phyloP scores from a whole-genome alignment of 2,329 filamentous ascomycete genomes.

The Rutstroemia sydowiana region DNA sequence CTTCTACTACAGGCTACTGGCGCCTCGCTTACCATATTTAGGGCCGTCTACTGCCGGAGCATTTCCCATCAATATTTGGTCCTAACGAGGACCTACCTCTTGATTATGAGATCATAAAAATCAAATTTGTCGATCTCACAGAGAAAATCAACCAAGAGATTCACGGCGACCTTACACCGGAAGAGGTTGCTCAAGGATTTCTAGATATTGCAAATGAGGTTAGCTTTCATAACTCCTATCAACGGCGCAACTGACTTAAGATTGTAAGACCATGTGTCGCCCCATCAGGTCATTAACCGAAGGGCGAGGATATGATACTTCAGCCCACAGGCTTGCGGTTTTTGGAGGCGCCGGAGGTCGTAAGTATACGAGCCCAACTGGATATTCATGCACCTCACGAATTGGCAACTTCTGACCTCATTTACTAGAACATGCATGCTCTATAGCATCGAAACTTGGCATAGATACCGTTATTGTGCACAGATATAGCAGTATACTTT shows the following conservation, averaged over 20 bases:
- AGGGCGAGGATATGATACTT: constrained; percentile 83
- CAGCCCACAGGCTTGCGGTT: constrained; percentile 76
- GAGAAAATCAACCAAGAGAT: constrained; percentile 68
- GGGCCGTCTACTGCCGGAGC: constrained; percentile 74
- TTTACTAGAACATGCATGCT: constrained; percentile 50
- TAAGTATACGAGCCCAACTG: constrained; percentile 56
- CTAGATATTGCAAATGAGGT: constrained; percentile 74
- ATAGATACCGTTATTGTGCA: constrained; percentile 59
- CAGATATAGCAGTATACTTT: constrained; percentile 78
- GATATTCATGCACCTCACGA: constrained; percentile 39
- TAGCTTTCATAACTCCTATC: neutral
- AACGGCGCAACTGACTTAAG: neutral
- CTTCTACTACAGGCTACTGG: neutral
- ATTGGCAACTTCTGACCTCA: neutral
- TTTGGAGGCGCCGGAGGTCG: constrained; percentile 77
- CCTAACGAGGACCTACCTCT: constrained; percentile 48
- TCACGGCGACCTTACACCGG: constrained; percentile 48
- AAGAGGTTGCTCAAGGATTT: constrained; percentile 50
- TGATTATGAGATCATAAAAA: constrained; percentile 66
- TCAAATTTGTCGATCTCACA: constrained; percentile 66
- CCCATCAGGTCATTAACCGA: constrained; percentile 86
- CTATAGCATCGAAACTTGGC: constrained; percentile 72
- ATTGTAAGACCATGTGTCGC: constrained; percentile 66
- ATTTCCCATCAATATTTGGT: constrained; percentile 53
- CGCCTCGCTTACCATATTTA: neutral